Evolutionary conservation across 2,329 filamentous ascomycete genomes (phyloP), one percentile per base, ranked within the genome.

Genomic region (Xylariaceae sp.): DNA sequence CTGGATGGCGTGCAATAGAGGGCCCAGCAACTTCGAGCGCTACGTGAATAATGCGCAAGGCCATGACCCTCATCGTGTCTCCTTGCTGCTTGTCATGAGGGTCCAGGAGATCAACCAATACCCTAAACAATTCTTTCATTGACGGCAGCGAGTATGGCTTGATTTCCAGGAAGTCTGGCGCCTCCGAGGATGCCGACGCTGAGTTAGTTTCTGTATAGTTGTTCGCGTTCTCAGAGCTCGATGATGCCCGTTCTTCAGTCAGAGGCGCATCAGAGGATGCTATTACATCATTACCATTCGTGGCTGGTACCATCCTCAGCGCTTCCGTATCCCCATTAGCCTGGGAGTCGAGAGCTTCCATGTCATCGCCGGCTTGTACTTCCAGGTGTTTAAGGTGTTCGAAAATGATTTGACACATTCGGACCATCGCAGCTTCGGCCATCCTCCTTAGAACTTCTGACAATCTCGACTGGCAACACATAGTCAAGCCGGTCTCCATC

Each of bases 401-500:
- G 68, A 99, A 99, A 65, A 99, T 96, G 61, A 96, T 91, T 72
- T 99, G 94, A 68, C 94, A 97, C 94, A 99, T 99, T 62, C 90
- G 89, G 43, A 97, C 89, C 92, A 99, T 96, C 51, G 91, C 87
- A 67, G 95, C 94, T 72, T 99, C 94, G 1, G 94, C 94, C 18
- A 92, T 95, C 59, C 92, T 82, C 59, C 92, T 84, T 51, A 99
- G 76, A 3, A 97, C 85, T 64, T 96, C 92, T 9, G 92, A 96
- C 57, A 97, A 85, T 51, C 92, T 84, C 51, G 89, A 84, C 67
- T 97, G 92, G 59, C 92, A 99, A 76, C 94, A 99, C 77, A 99
- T 97, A 67, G 91, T 96, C 61, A 99, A 73, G 1, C 92, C 94
- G 1, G 91, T 92, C 70, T 96, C 94, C 92, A 99, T 97, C 91